phyloP scores from a whole-genome alignment of 495 filamentous ascomycete species.

The Penicillium odoratum region DNA sequence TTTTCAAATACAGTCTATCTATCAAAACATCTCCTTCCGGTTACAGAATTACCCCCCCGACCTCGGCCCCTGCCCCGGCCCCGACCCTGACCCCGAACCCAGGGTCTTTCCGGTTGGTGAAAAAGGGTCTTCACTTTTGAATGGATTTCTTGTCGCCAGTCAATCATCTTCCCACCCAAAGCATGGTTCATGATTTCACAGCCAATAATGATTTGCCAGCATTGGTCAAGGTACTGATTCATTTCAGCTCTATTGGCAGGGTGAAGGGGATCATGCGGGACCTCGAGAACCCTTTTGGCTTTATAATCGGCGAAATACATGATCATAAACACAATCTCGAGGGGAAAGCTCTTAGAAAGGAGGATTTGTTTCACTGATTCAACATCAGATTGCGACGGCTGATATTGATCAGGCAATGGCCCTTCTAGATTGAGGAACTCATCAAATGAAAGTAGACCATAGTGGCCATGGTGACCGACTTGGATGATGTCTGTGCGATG shows the following conservation, averaged over 20 bases:
- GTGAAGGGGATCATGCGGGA: slow-evolving; percentile 17
- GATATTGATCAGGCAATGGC: slow-evolving; percentile 5
- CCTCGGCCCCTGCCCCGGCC: too few relatives aligned
- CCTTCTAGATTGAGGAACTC: slow-evolving; percentile 14
- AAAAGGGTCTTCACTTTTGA: not conserved
- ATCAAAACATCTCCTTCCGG: slow-evolving; percentile 6
- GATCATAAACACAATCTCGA: slow-evolving; percentile 8
- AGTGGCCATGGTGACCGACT: not conserved
- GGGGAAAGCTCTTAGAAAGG: slow-evolving; percentile 6
- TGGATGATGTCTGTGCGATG: slow-evolving; percentile 8
- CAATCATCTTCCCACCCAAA: slow-evolving; percentile 1
- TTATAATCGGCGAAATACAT: slow-evolving; percentile 15
- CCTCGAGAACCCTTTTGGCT: slow-evolving; percentile 7
- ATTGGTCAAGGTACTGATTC: slow-evolving; percentile 9
- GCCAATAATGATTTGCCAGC: slow-evolving; percentile 16
- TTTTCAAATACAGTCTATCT: not conserved
- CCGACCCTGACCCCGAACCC: too few relatives aligned
- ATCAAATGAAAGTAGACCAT: slow-evolving; percentile 13
- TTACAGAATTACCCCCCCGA: not conserved
- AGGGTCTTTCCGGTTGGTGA: too few relatives aligned
- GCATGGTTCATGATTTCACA: slow-evolving; percentile 9
- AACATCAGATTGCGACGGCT: slow-evolving; percentile 7
- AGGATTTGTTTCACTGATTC: slow-evolving; percentile 3
- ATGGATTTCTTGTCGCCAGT: slow-evolving; percentile 6
- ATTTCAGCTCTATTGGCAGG: slow-evolving; percentile 11